These are phyloP conservation scores for Ormosia emarginata DNA, from an alignment of 306 rosid genomes.

Conservation along the genomic window DNA sequence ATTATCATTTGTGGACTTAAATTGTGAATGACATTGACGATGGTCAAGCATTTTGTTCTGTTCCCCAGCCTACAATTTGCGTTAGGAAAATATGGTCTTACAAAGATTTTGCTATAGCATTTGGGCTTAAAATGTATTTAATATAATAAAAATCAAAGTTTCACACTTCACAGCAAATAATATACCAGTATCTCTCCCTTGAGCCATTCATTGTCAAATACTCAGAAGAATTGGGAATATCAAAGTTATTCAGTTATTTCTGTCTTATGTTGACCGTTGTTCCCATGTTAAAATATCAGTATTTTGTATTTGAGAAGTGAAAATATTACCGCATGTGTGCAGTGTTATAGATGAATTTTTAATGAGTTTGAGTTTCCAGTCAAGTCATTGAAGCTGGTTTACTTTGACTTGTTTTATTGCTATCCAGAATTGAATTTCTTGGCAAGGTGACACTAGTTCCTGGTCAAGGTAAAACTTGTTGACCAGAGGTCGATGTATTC, in stretches of 20 bases:
- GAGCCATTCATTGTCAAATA: not conserved
- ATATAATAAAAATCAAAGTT: not conserved
- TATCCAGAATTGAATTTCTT: slow-evolving; percentile 21
- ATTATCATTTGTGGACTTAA: not conserved
- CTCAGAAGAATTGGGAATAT: not conserved
- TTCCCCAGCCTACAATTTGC: not conserved
- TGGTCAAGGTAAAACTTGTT: slow-evolving; percentile 33
- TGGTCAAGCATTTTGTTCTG: not conserved
- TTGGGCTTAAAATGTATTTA: not conserved
- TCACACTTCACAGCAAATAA: not conserved
- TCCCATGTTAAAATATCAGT: not conserved
- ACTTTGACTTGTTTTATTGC: slow-evolving; percentile 36
- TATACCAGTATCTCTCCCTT: not conserved
- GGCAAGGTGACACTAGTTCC: not conserved
- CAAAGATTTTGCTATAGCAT: not conserved
- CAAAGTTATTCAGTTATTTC: not conserved
- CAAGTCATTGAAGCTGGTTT: slow-evolving; percentile 22
- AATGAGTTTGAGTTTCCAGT: slow-evolving; percentile 6
- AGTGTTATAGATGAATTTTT: not conserved
- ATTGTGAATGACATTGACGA: not conserved
- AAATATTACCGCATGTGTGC: not conserved
- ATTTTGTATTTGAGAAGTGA: not conserved
- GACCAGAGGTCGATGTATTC: slow-evolving; percentile 18
- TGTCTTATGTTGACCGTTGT: not conserved
- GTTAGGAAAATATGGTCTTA: not conserved